phyloP scores from a whole-genome alignment of 345 rosid species.

The Sisymbrium irio region DNA sequence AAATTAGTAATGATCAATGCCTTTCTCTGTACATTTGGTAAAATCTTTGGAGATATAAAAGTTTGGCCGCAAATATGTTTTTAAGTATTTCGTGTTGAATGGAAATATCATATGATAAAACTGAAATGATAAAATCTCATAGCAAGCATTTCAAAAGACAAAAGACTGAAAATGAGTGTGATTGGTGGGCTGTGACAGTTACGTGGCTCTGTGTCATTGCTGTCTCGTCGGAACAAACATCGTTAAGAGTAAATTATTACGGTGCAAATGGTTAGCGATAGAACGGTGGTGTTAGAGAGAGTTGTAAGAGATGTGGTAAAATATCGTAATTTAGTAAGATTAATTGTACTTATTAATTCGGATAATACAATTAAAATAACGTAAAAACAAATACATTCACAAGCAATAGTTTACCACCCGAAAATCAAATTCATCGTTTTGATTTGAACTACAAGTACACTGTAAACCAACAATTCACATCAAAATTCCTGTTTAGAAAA shows the following conservation, averaged over 20 bases:
- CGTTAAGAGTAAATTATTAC: not conserved
- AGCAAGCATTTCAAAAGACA: constrained; percentile 10
- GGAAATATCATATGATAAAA: not conserved
- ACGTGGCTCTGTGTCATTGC: constrained; percentile 6
- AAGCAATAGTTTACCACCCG: too few relatives aligned
- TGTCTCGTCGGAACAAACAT: constrained; percentile 18
- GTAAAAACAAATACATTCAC: too few relatives aligned
- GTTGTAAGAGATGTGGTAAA: not conserved
- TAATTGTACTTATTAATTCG: not conserved
- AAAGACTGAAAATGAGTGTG: not conserved
- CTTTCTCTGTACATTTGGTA: not conserved
- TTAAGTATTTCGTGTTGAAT: not conserved
- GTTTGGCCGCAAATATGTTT: not conserved
- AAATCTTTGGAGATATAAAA: not conserved
- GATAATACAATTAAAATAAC: not conserved
- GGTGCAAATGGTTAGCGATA: not conserved
- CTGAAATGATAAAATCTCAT: not conserved
- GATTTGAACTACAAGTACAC: too few relatives aligned
- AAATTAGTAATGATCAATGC: not conserved
- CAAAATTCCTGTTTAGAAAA: not conserved
- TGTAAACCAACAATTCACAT: not conserved
- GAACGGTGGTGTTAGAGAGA: not conserved
- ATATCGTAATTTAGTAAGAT: not conserved
- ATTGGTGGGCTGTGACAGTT: constrained; percentile 14
- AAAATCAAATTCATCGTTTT: too few relatives aligned